Base-by-base conservation (phyloP, 257 asterid genomes). In the Pogostemon cablin region DNA sequence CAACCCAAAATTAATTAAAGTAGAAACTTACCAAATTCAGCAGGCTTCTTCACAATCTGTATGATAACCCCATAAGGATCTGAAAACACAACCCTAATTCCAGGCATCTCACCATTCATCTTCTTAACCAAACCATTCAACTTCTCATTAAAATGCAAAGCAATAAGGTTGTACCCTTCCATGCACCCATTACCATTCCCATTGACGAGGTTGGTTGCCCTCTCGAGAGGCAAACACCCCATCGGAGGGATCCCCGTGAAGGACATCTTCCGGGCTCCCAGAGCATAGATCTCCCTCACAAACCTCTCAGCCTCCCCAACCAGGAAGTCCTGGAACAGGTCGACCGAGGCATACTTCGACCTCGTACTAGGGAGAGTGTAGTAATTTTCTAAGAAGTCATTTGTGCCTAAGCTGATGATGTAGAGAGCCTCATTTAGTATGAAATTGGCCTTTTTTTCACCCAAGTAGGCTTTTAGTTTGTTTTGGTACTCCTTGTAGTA, bases 141-240 rank as follows among this genome's bases (percentile, higher is more conserved):
- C 72, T 77, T 84, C 1, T 9, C 78, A 68, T 93, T 89, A 32
- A 86, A 93, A 43, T 59, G 78, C 59, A 68, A 12, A 1, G 97
- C 96, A 48, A 93, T 92, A 0, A 1, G 39, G 34, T 93, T 93
- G 79, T 93, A 93, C 17, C 73, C 74, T 4, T 93, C 90, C 75
- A 75, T 68, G 80, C 98, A 93, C 4, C 58, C 83, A 44, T 72
- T 73, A 12, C 97, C 98, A 49, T 80, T 72, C 11, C 98, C 98
- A 62, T 80, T 80, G 3, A 90, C 49, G 54, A 71, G 86, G 35
- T 86, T 92, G 2, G 88, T 87, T 11, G 88, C 68, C 76, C 98
- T 85, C 80, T 92, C 98, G 69, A 92, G 25, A 2, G 97, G 98
- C 59, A 92, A 66, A 72, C 98, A 92, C 3, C 98, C 98, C 96